Conservation (phyloP, 2,329 filamentous ascomycete genomes). For the Neonectria neomacrospora region DNA sequence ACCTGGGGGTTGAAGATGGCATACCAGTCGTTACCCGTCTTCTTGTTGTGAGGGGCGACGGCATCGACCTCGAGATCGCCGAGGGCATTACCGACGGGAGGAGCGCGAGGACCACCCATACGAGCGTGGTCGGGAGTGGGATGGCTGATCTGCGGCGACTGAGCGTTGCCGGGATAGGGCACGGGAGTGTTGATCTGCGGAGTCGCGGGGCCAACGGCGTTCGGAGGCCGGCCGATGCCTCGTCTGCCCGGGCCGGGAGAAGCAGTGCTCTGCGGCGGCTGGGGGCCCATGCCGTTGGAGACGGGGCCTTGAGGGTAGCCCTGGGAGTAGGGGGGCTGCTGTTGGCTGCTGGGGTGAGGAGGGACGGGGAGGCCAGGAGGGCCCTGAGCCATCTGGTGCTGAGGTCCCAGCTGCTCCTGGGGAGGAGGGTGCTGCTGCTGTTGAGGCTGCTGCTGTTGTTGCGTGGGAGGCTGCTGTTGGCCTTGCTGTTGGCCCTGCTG, state of each 20-base stretch:
- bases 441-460: slow-evolving; percentile 56
- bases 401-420: slow-evolving; percentile 68
- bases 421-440: slow-evolving; percentile 68
- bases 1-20: slow-evolving; percentile 96
- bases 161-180: slow-evolving; percentile 83
- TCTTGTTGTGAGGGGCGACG: slow-evolving; percentile 87
- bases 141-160: slow-evolving; percentile 88
- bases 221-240: slow-evolving; percentile 73
- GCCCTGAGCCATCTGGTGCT: slow-evolving; percentile 75
- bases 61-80: slow-evolving; percentile 89
- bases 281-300: slow-evolving; percentile 79
- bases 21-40: slow-evolving; percentile 92
- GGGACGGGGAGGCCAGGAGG: slow-evolving; percentile 73
- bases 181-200: slow-evolving; percentile 91
- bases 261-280: slow-evolving; percentile 84
- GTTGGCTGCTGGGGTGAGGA: slow-evolving; percentile 70
- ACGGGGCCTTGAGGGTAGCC: slow-evolving; percentile 69
- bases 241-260: slow-evolving; percentile 87
- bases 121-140: slow-evolving; percentile 77
- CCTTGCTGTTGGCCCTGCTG: slow-evolving; percentile 62
- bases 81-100: slow-evolving; percentile 70
- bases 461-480: slow-evolving; percentile 64
- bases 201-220: slow-evolving; percentile 77
- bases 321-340: slow-evolving; percentile 79
- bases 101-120: slow-evolving; percentile 61